Evolutionary conservation across 2,329 filamentous ascomycete species (phyloP).

Genomic region (Aureobasidium namibiae): DNA sequence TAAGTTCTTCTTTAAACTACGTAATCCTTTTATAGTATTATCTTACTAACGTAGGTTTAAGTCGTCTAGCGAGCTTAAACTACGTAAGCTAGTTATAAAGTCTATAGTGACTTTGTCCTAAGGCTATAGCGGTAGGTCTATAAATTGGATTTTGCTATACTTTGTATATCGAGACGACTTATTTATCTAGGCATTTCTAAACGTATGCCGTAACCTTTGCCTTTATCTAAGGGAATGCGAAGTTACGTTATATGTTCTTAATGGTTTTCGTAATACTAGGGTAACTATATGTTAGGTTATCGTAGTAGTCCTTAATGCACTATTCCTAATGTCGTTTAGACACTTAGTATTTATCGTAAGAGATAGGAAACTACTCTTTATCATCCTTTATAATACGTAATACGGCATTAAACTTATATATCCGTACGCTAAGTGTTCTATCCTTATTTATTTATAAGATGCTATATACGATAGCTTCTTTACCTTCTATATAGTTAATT

Average conservation of each 20-base stretch:
- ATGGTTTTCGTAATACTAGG: slow-evolving; percentile 2
- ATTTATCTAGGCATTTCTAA: slow-evolving; percentile 7
- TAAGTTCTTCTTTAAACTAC: no score
- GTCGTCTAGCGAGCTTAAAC: slow-evolving; percentile 2
- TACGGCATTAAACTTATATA: slow-evolving; percentile 1
- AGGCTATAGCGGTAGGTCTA: neutral
- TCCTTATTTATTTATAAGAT: slow-evolving; percentile 13
- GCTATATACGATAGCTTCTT: slow-evolving; percentile 5
- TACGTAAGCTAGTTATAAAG: slow-evolving; percentile 20
- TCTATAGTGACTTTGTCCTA: slow-evolving; percentile 18
- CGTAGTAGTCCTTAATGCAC: neutral
- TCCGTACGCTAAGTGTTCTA: slow-evolving; percentile 11
- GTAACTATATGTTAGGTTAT: neutral
- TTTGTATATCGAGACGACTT: neutral
- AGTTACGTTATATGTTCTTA: neutral
- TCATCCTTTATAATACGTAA: slow-evolving; percentile 8
- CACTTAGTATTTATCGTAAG: neutral
- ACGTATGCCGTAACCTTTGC: slow-evolving; percentile 7
- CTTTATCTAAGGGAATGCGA: neutral
- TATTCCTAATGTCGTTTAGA: neutral
- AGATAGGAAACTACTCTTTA: slow-evolving; percentile 8
- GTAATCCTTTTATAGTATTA: no score
- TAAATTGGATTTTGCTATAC: neutral
- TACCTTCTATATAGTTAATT: slow-evolving; percentile 15
- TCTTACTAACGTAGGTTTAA: neutral